Evolutionary conservation across 192 early-diverging fungal genomes (phyloP).

Genomic region (Phycomyces blakesleeanus): DNA sequence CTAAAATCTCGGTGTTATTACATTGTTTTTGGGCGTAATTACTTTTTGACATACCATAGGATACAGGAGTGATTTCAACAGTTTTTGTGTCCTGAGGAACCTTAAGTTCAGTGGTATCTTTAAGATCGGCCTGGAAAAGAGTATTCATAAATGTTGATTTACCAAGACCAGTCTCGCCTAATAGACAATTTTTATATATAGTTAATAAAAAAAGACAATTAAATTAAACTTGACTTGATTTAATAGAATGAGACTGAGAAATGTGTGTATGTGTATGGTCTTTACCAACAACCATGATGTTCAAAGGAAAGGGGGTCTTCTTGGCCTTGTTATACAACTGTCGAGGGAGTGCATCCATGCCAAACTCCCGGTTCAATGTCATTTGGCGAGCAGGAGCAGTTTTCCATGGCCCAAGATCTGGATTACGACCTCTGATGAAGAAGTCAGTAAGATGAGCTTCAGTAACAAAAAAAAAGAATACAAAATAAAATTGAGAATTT

Average conservation of each 20-base stretch:
- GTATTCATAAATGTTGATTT: slow-evolving; percentile 99
- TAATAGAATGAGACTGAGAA: neutral
- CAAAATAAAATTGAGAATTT: no score
- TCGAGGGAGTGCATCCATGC: slow-evolving; percentile 66
- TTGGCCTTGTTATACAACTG: slow-evolving; percentile 69
- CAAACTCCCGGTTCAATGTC: slow-evolving; percentile 52
- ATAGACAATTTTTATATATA: no score
- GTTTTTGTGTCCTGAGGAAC: slow-evolving; percentile 70
- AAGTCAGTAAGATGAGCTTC: no score
- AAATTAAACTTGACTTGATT: no score
- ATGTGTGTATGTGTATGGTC: neutral
- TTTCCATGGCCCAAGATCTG: slow-evolving; percentile 85
- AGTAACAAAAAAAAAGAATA: no score
- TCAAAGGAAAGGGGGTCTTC: slow-evolving; percentile 77
- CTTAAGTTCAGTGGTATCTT: slow-evolving; percentile 66
- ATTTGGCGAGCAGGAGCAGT: slow-evolving; percentile 60
- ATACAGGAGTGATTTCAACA: slow-evolving; percentile 79
- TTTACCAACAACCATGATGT: slow-evolving; percentile 93
- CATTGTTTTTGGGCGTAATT: slow-evolving; percentile 4
- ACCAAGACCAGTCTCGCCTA: slow-evolving; percentile 95
- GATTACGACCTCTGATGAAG: slow-evolving; percentile 49
- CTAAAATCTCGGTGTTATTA: slow-evolving; percentile 37
- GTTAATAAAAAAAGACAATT: slow-evolving; percentile 17
- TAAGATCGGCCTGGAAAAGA: slow-evolving; percentile 89
- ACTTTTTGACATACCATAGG: slow-evolving; percentile 55